Evolutionary conservation across 2,329 filamentous ascomycete genomes (phyloP).

Genomic region (Pseudocercospora fuligena): DNA sequence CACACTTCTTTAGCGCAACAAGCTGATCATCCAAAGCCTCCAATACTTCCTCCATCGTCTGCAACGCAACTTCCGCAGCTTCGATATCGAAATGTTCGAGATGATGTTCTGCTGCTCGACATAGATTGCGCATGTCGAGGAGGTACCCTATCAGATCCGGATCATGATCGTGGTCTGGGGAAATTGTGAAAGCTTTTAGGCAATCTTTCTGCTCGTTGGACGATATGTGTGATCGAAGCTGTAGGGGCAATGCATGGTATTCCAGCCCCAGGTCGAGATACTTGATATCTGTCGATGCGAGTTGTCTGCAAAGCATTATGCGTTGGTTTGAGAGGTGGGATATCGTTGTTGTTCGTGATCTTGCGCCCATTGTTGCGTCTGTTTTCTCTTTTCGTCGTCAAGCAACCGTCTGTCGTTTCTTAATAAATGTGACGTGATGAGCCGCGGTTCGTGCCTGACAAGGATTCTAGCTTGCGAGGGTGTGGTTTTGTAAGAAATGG

Average conservation of each 20-base stretch:
- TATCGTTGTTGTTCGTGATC: neutral
- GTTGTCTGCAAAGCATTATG: conserved; percentile 1
- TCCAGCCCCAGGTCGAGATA: conserved; percentile 22
- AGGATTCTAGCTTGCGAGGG: no score
- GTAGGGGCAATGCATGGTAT: conserved; percentile 20
- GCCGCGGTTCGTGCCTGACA: neutral
- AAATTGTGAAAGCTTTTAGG: neutral
- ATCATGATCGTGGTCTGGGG: neutral
- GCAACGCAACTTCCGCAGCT: conserved; percentile 9
- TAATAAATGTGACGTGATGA: neutral
- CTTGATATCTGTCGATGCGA: conserved; percentile 12
- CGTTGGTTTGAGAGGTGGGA: neutral
- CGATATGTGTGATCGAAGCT: neutral
- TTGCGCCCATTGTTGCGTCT: conserved; percentile 3
- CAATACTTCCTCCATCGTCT: conserved; percentile 9
- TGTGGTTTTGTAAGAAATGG: no score
- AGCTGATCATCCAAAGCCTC: conserved; percentile 18
- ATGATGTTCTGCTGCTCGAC: conserved; percentile 1
- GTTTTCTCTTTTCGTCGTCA: neutral
- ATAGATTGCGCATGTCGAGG: conserved; percentile 11
- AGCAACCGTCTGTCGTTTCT: no score
- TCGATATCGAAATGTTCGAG: conserved; percentile 1
- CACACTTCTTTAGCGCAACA: conserved; percentile 15
- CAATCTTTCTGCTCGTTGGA: conserved; percentile 5
- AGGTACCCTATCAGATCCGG: conserved; percentile 19